phyloP scores from a whole-genome alignment of 345 rosid genomes.

The Gossypium turneri region DNA sequence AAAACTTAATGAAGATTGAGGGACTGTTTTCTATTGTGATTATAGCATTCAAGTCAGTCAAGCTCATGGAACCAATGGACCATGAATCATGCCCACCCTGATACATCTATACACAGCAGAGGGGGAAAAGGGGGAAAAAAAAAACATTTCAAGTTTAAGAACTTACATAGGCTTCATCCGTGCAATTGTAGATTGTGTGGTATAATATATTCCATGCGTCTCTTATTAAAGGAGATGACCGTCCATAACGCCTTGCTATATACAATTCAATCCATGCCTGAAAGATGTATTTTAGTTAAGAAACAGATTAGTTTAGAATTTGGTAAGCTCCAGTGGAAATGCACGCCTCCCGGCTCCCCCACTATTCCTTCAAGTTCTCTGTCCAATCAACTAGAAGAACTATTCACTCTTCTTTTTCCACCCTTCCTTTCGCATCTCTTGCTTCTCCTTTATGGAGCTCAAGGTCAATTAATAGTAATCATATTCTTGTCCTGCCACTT shows the following conservation, averaged over 20 bases:
- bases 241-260: slow-evolving; percentile 58
- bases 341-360: background rate
- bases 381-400: background rate
- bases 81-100: background rate
- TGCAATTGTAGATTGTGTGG: slow-evolving; percentile 65
- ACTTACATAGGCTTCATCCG: slow-evolving; percentile 65
- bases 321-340: background rate
- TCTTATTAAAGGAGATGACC: slow-evolving; percentile 32
- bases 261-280: slow-evolving; percentile 51
- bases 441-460: background rate
- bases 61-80: background rate
- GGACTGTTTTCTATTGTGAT: background rate
- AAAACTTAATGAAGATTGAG: background rate
- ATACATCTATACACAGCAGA: background rate
- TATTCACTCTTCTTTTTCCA: slow-evolving; percentile 3
- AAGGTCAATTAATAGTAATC: background rate
- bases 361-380: slow-evolving; percentile 2
- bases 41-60: background rate
- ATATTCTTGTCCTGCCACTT: background rate
- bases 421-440: background rate
- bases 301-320: background rate
- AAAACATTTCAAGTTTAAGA: background rate
- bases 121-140: background rate
- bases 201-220: slow-evolving; percentile 57
- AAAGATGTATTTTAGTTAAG: slow-evolving; percentile 3